Evolutionary conservation across 345 rosid species (phyloP).

Genomic region (Eutrema japonicum): DNA sequence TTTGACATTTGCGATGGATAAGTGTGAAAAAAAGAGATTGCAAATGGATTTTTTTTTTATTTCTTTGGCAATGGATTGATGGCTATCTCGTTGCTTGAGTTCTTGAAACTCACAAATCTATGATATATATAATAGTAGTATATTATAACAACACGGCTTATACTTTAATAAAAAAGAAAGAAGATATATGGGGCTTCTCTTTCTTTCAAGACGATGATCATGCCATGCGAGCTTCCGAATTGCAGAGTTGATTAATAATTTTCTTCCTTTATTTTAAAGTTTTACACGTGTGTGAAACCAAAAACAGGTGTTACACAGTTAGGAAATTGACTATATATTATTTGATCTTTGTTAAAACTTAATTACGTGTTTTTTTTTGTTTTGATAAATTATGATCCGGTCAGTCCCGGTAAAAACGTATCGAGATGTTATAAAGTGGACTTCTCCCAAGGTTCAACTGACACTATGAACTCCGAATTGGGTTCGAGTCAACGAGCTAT

Average conservation of each 20-base stretch:
- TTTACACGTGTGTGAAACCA: no score
- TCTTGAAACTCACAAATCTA: slow-evolving; percentile 6
- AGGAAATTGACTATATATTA: no score
- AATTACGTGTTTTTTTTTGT: no score
- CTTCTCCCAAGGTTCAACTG: no score
- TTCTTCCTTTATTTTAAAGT: neutral
- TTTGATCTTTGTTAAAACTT: no score
- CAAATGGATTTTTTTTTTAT: neutral
- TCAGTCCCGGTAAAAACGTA: no score
- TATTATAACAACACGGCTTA: neutral
- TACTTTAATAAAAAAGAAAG: neutral
- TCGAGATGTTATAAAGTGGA: no score
- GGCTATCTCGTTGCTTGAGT: slow-evolving; percentile 5
- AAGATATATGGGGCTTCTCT: neutral
- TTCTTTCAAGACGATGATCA: slow-evolving; percentile 3
- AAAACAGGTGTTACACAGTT: no score
- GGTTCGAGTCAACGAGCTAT: no score
- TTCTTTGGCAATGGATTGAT: neutral
- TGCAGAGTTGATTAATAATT: neutral
- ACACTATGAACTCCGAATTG: no score
- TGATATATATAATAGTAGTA: neutral
- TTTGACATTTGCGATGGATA: slow-evolving; percentile 14
- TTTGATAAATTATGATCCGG: no score
- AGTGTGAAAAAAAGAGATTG: neutral
- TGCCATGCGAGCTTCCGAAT: neutral